Evolutionary conservation across 805 yeast genomes (phyloP).

Genomic region (Alloascoidea africana): DNA sequence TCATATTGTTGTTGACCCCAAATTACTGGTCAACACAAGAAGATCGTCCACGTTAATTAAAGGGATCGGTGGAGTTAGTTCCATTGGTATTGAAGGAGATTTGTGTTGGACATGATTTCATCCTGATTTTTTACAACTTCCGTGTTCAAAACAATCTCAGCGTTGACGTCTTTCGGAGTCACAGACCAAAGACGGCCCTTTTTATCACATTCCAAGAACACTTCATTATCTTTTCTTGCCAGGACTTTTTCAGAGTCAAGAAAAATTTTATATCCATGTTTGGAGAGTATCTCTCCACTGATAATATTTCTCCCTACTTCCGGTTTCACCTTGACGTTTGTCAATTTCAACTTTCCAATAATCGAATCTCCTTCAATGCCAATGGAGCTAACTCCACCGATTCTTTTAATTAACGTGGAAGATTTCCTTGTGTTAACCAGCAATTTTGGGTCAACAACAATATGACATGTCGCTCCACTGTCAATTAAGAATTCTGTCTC

Average conservation of each 20-base stretch:
- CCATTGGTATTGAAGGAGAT: neutral
- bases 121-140: too few relatives aligned
- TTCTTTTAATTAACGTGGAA: neutral
- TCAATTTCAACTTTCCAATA: neutral
- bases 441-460: neutral
- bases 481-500: too few relatives aligned
- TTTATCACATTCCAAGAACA: neutral
- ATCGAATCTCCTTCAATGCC: neutral
- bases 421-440: neutral
- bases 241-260: neutral
- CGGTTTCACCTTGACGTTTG: neutral
- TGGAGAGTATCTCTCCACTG: neutral
- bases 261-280: neutral
- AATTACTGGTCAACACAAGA: neutral
- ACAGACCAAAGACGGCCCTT: constrained; percentile 1
- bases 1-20: neutral
- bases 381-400: neutral
- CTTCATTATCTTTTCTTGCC: neutral
- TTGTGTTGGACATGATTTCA: too few relatives aligned
- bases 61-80: neutral
- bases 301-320: neutral
- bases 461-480: neutral
- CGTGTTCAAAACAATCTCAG: neutral
- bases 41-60: neutral
- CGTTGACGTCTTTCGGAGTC: neutral